phyloP scores from a whole-genome alignment of 805 yeast genomes.

The Candida ortonii region DNA sequence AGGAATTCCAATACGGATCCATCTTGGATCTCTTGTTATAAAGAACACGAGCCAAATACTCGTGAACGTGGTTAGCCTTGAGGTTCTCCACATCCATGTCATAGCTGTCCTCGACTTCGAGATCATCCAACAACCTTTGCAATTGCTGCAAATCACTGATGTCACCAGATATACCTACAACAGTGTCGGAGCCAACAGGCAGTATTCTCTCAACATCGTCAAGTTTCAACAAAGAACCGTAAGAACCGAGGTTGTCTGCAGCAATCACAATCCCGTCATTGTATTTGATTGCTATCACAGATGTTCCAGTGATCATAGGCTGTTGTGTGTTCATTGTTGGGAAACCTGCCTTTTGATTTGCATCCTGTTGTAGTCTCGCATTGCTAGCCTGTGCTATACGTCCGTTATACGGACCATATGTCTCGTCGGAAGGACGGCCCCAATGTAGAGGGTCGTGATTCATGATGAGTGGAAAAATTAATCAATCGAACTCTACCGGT shows the following conservation, averaged over 20 bases:
- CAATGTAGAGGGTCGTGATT: conserved; percentile 92
- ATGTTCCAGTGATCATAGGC: conserved; percentile 95
- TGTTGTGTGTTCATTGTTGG: conserved; percentile 87
- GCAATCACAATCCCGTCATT: conserved; percentile 90
- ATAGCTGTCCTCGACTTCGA: conserved; percentile 75
- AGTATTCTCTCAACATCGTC: conserved; percentile 80
- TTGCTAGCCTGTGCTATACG: conserved; percentile 63
- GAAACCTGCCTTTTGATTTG: conserved; percentile 34
- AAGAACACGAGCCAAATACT: conserved; percentile 78
- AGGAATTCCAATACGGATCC: conserved; percentile 96
- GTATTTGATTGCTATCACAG: conserved; percentile 89
- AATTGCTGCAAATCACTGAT: conserved; percentile 89
- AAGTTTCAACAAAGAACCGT: conserved; percentile 89
- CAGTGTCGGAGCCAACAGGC: conserved; percentile 78
- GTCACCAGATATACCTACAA: conserved; percentile 94
- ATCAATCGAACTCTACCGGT: too few relatives aligned
- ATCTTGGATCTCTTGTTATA: conserved; percentile 87
- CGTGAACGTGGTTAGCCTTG: conserved; percentile 85
- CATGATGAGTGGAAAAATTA: conserved; percentile 47
- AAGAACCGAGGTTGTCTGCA: conserved; percentile 90
- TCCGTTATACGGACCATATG: conserved; percentile 78
- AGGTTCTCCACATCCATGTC: conserved; percentile 64
- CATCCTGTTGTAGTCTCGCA: conserved; percentile 21
- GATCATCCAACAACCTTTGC: conserved; percentile 68
- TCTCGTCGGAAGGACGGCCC: conserved; percentile 89